Evolutionary conservation across 495 filamentous ascomycete species (phyloP).

Genomic region (Penicillium antarcticum): DNA sequence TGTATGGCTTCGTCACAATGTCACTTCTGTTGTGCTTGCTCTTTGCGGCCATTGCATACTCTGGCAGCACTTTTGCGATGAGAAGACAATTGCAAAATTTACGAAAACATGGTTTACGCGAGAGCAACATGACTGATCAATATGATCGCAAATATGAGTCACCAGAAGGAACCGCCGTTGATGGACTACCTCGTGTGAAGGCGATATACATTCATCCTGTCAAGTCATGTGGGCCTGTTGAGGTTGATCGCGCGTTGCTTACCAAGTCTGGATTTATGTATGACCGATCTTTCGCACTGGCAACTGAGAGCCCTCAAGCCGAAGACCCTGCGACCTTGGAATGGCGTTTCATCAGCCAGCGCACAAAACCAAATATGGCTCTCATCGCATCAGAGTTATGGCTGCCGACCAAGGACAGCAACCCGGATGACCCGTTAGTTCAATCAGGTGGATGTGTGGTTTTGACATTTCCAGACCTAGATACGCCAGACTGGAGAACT

Average conservation of each 20-base stretch:
- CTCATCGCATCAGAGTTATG: conserved; percentile 13
- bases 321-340: neutral
- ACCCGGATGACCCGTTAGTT: conserved; percentile 1
- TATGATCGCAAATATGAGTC: conserved; percentile 2
- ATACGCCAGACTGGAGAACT: conserved; percentile 2
- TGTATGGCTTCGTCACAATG: neutral
- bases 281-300: conserved; percentile 13
- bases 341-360: conserved; percentile 24
- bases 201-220: conserved; percentile 15
- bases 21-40: neutral
- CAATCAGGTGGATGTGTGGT: conserved; percentile 13
- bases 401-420: conserved; percentile 4
- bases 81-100: conserved; percentile 2
- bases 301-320: neutral
- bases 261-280: conserved; percentile 16
- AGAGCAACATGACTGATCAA: neutral
- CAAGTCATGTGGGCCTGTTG: conserved; percentile 17
- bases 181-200: conserved; percentile 9
- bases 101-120: neutral
- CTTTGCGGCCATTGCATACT: conserved; percentile 1
- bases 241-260: conserved; percentile 10
- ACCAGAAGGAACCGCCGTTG: neutral
- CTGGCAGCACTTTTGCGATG: neutral
- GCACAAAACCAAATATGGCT: conserved; percentile 20
- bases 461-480: conserved; percentile 9